Base-by-base conservation (phyloP, 305 asterid species). In the Fraxinus platypoda region DNA sequence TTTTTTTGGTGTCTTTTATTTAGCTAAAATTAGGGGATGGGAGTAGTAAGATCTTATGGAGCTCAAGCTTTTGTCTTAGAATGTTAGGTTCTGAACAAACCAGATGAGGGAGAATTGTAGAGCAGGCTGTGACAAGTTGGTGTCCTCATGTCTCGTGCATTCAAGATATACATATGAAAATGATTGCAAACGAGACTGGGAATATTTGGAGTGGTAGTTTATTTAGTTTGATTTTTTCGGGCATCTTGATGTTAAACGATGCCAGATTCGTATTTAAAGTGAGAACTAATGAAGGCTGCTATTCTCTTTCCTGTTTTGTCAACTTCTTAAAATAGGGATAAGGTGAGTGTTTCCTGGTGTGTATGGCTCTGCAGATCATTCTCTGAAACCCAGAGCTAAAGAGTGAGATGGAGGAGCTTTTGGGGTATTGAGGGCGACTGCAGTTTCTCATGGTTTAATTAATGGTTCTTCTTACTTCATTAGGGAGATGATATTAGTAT, bases 1-100 rank as follows among this genome's bases (percentile, higher is more conserved):
- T 64, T 25, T 80, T 68, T 35, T 70, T 79, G 78, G 35, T 76
- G 54, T 62, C 66, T 68, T 49, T 41, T 30, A 64, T 34, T 78
- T 59, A 66, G 78, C 75, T 54, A 64, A 81, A 64, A 13, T 62
- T 70, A 35, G 74, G 31, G 31, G 13, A 8, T 62, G 28, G 71
- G 5, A 62, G 30, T 19, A 62, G 15, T 23, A 62, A 62, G 25
- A 54, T n/a, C 64, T 54, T 6, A 54, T n/a, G 25, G 64, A 54
- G 9, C 64, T 54, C 64, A 5, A 54, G 21, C 8, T 6, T 49
- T 49, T 54, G 64, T n/a, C 64, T 6, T 17, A 54, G 64, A 54
- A 6, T 52, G 9, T 4, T 52, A 52, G 64, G 64, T 17, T 52
- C 64, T 52, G 64, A 52, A 52, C 64, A 52, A 52, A 54, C 26